phyloP scores from a whole-genome alignment of 768 basidiomycete species.

The Lactarius evosmus region DNA sequence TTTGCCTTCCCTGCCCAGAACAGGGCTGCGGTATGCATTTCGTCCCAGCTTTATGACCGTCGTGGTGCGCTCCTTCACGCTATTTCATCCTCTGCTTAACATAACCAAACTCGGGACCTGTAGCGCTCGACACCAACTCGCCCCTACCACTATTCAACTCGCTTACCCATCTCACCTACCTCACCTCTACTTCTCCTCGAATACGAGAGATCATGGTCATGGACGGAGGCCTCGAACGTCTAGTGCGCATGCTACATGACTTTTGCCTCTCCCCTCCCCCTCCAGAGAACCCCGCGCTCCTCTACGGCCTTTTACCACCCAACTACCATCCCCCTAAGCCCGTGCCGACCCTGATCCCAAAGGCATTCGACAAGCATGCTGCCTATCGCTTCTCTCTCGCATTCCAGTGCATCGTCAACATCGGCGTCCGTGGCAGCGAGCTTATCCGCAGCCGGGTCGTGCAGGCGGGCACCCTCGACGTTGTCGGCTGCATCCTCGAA shows the following conservation, averaged over 20 bases:
- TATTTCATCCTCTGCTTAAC: constrained; percentile 2
- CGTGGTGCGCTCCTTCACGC: constrained; percentile 59
- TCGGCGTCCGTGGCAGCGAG: constrained; percentile 94
- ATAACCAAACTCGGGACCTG: constrained; percentile 4
- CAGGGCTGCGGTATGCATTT: constrained; percentile 92
- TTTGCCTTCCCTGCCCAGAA: constrained; percentile 94
- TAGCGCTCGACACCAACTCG: constrained; percentile 53
- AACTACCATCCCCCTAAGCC: constrained; percentile 53
- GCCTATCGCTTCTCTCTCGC: constrained; percentile 89
- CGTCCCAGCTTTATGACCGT: constrained; percentile 91
- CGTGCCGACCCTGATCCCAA: constrained; percentile 61
- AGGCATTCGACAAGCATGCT: constrained; percentile 73
- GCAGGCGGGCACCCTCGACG: constrained; percentile 89
- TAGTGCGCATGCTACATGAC: constrained; percentile 87
- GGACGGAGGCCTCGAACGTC: constrained; percentile 95
- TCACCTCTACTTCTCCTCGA: constrained; percentile 94
- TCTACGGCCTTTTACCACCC: constrained; percentile 77
- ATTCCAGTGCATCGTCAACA: constrained; percentile 96
- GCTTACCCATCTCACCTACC: constrained; percentile 90
- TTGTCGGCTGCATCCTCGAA: constrained; percentile 91
- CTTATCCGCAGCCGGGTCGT: constrained; percentile 88
- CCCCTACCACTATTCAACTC: constrained; percentile 84
- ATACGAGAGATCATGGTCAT: constrained; percentile 98
- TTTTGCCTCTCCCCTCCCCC: constrained; percentile 82
- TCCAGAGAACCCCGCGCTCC: constrained; percentile 68